Evolutionary conservation across 164 flowering plant species (phyloP).

Genomic region (Akebia trifoliata): DNA sequence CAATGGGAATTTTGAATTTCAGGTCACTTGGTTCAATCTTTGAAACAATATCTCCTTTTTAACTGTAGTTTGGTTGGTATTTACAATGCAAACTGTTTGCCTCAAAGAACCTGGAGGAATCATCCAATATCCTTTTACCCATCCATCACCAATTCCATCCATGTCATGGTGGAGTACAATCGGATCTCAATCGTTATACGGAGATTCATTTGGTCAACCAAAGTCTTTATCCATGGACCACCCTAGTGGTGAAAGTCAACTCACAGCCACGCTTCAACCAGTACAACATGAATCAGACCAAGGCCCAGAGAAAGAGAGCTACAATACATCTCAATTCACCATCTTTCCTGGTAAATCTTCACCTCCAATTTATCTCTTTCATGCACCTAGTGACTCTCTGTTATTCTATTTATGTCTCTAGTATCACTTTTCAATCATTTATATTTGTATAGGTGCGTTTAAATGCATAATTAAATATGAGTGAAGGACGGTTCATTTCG

Average conservation of each 20-base stretch:
- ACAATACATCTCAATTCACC: conserved; percentile 35
- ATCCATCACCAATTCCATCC: conserved; percentile 29
- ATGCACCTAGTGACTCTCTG: not conserved
- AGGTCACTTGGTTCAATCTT: conserved; percentile 5
- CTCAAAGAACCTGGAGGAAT: conserved; percentile 45
- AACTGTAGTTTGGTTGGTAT: not conserved
- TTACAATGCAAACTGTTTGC: conserved; percentile 35
- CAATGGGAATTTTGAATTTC: conserved; percentile 5
- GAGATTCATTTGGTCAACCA: conserved; percentile 33
- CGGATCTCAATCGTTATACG: conserved; percentile 33
- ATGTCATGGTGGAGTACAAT: conserved; percentile 45
- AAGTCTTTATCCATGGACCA: conserved; percentile 28
- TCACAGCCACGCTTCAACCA: conserved; percentile 14
- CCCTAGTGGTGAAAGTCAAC: conserved; percentile 22
- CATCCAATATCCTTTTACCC: conserved; percentile 30
- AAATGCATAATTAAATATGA: too few relatives aligned
- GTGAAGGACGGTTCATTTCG: too few relatives aligned
- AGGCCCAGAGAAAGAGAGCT: conserved; percentile 20
- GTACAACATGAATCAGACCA: conserved; percentile 14
- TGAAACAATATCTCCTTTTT: not conserved
- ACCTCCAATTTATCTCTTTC: not conserved
- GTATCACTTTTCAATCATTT: too few relatives aligned
- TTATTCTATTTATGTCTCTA: not conserved
- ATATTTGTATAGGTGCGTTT: too few relatives aligned
- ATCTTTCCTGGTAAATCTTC: conserved; percentile 43